Conservation (phyloP, 345 rosid species). For the Rhodamnia argentea region DNA sequence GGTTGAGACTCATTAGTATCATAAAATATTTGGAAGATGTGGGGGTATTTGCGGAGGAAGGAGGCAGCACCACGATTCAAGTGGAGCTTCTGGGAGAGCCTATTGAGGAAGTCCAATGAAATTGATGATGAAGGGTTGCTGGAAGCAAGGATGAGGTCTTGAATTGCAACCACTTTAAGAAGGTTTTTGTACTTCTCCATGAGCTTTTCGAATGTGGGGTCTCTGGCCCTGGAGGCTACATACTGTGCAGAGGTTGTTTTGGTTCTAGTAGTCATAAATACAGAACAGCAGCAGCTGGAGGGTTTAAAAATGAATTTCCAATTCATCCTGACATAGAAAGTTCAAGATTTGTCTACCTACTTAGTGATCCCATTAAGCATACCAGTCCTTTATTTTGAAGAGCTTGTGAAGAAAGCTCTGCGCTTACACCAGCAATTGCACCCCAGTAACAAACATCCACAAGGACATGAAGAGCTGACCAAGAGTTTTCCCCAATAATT, state of each 20-base stretch:
- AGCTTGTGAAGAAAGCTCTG: not conserved
- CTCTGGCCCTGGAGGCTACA: constrained; percentile 68
- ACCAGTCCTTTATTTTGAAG: not conserved
- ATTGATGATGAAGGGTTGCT: constrained; percentile 30
- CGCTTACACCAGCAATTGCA: not conserved
- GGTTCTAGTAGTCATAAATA: constrained; percentile 13
- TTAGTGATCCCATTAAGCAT: not conserved
- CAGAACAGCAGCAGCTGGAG: not conserved
- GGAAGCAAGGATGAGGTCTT: constrained; percentile 63
- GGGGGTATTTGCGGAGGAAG: constrained; percentile 70
- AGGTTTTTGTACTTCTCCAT: constrained; percentile 89
- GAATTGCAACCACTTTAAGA: constrained; percentile 58
- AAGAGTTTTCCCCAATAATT: not conserved
- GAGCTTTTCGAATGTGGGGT: constrained; percentile 71
- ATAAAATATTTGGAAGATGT: constrained; percentile 55
- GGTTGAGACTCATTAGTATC: constrained; percentile 47
- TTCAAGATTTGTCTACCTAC: not conserved
- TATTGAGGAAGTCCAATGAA: constrained; percentile 68
- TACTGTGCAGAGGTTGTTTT: constrained; percentile 67
- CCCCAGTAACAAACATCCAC: not conserved
- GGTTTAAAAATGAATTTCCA: not conserved
- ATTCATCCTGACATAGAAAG: not conserved
- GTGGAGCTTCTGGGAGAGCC: constrained; percentile 79
- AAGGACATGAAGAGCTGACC: not conserved
- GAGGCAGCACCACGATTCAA: constrained; percentile 76